Evolutionary conservation across 768 basidiomycete species (phyloP).

Genomic region (Tylopilus felleus): DNA sequence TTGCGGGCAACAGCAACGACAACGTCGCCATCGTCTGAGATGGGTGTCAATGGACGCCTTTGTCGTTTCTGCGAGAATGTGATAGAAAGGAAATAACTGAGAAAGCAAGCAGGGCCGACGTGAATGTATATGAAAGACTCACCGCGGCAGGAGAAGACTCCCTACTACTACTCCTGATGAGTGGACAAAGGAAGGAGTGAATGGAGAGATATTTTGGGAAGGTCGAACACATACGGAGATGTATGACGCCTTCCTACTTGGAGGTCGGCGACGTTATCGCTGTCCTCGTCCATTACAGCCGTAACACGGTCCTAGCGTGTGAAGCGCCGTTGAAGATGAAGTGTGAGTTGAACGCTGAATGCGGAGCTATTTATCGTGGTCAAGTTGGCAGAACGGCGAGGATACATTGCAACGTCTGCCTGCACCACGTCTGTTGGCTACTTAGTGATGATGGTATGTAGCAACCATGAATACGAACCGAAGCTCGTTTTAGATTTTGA

Average conservation of each 20-base stretch:
- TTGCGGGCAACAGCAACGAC: slow-evolving; percentile 38
- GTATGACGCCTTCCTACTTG: slow-evolving; percentile 33
- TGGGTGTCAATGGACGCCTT: slow-evolving; percentile 50
- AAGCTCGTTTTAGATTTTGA: not conserved
- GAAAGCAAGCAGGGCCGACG: not conserved
- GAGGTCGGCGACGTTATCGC: slow-evolving; percentile 25
- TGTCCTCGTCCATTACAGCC: slow-evolving; percentile 11
- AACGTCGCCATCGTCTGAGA: slow-evolving; percentile 47
- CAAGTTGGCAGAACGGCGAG: not conserved
- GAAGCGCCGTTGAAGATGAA: not conserved
- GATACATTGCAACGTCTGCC: slow-evolving; percentile 10
- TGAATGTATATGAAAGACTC: slow-evolving; percentile 18
- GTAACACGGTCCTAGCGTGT: not conserved
- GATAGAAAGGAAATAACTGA: not conserved
- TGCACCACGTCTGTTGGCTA: not conserved
- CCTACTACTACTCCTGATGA: slow-evolving; percentile 56
- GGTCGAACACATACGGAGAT: slow-evolving; percentile 35
- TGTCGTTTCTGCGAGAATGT: slow-evolving; percentile 34
- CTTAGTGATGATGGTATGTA: not conserved
- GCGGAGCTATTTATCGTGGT: not conserved
- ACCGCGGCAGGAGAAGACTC: slow-evolving; percentile 52
- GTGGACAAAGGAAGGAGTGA: slow-evolving; percentile 10
- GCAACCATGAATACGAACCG: not conserved
- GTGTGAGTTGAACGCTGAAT: not conserved
- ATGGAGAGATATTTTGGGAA: not conserved